A percentile compares a stretch with the other conserved stretches of the same genome.
Evolutionary conservation across 495 filamentous ascomycete genomes (phyloP).

Genomic region (Penicillium taxi): DNA sequence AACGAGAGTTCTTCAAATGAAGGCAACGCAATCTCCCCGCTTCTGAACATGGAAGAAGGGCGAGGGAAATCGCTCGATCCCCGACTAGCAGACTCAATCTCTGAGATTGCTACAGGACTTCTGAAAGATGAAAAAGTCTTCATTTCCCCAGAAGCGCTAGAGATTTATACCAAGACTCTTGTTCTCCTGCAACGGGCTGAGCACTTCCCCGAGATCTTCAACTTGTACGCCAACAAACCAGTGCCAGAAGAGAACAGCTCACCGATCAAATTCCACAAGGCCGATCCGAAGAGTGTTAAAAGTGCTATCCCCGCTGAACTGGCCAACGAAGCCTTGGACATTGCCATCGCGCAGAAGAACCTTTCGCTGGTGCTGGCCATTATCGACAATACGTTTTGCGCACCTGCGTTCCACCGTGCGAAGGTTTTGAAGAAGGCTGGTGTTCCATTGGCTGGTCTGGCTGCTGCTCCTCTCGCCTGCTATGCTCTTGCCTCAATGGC

Average conservation of each 20-base stretch:
- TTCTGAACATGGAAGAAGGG: constrained; percentile 47
- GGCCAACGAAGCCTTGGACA: constrained; percentile 61
- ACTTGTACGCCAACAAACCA: constrained; percentile 78
- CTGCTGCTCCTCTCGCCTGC: constrained; percentile 57
- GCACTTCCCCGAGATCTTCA: constrained; percentile 68
- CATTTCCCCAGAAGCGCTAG: constrained; percentile 64
- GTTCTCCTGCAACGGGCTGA: constrained; percentile 59
- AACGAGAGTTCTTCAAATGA: constrained; percentile 14
- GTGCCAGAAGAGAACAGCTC: constrained; percentile 53
- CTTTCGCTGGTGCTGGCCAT: constrained; percentile 70
- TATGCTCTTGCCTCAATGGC: constrained; percentile 56
- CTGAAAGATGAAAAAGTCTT: constrained; percentile 70
- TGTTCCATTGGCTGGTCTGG: constrained; percentile 44
- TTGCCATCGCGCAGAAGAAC: constrained; percentile 69
- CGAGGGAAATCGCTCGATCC: constrained; percentile 10
- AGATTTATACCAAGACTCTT: constrained; percentile 64
- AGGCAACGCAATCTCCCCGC: constrained; percentile 39
- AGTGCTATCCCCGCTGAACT: constrained; percentile 60
- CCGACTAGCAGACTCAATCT: constrained; percentile 37
- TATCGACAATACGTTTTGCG: constrained; percentile 67
- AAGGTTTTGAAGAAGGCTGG: constrained; percentile 51
- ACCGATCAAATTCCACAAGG: constrained; percentile 49
- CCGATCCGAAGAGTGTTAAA: constrained; percentile 58
- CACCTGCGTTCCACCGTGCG: constrained; percentile 60
- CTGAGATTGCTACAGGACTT: constrained; percentile 51